Conservation (phyloP, 106 monocot genomes). For the Dioscorea dumetorum region DNA sequence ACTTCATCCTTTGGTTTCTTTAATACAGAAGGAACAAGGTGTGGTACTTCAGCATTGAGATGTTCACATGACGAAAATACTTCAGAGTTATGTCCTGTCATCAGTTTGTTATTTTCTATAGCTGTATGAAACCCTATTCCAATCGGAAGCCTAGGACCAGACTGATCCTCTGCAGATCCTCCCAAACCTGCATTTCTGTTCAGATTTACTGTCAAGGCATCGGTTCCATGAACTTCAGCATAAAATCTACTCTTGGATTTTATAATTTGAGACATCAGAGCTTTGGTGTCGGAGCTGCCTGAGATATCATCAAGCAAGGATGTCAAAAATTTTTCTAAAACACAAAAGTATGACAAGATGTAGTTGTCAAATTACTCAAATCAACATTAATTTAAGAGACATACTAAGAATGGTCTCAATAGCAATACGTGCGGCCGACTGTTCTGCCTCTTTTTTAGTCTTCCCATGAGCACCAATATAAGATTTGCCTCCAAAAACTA, state of each 20-base stretch:
- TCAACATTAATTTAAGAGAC: slow-evolving; percentile 10
- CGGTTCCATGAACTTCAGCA: neutral
- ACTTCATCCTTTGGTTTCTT: too few species aligned
- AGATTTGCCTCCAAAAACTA: slow-evolving; percentile 34
- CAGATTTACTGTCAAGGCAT: neutral
- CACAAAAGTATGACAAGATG: neutral
- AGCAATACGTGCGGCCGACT: slow-evolving; percentile 44
- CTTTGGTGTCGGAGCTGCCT: slow-evolving; percentile 20
- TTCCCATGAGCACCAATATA: slow-evolving; percentile 29
- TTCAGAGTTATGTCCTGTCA: too few species aligned
- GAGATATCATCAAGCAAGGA: slow-evolving; percentile 7
- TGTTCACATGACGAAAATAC: too few species aligned
- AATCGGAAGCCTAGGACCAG: too few species aligned
- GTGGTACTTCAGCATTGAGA: too few species aligned
- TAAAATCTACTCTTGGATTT: slow-evolving; percentile 28
- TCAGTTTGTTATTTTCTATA: too few species aligned
- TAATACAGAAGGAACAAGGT: too few species aligned
- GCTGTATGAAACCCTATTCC: too few species aligned
- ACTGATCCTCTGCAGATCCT: too few species aligned
- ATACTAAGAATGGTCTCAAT: slow-evolving; percentile 59
- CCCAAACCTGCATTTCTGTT: neutral
- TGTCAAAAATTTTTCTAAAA: neutral
- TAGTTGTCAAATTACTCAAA: neutral
- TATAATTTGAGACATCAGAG: slow-evolving; percentile 34
- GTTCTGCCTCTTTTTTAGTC: slow-evolving; percentile 69